phyloP scores from a whole-genome alignment of 441 rosid species.

The Populus tomentosa region DNA sequence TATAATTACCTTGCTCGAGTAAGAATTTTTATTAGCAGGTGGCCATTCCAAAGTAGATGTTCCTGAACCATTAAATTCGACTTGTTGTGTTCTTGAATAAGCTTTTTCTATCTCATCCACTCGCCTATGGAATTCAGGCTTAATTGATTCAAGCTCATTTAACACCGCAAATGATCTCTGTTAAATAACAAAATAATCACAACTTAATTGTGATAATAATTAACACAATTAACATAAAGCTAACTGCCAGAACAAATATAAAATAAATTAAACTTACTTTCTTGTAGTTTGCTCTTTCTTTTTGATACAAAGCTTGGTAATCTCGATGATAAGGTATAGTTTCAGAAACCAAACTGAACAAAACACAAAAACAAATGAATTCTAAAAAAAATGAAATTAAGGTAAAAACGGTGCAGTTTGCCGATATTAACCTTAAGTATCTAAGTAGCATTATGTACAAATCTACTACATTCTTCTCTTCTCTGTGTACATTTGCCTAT shows the following conservation, averaged over 20 bases:
- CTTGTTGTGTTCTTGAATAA: constrained; percentile 27
- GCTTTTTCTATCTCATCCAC: constrained; percentile 50
- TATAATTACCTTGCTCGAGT: constrained; percentile 38
- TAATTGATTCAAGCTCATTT: constrained; percentile 75
- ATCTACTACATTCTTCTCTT: constrained; percentile 84
- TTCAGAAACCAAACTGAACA: constrained; percentile 48
- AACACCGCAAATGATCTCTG: constrained; percentile 66
- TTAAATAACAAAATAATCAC: constrained; percentile 16
- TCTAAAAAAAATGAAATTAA: neutral
- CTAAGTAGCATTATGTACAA: constrained; percentile 91
- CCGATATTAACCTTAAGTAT: constrained; percentile 62
- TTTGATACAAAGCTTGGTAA: constrained; percentile 47
- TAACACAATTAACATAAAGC: neutral
- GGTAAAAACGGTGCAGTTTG: neutral
- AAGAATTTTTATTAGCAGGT: constrained; percentile 27
- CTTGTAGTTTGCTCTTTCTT: constrained; percentile 54
- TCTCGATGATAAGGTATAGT: constrained; percentile 91
- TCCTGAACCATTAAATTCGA: constrained; percentile 30
- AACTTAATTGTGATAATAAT: neutral
- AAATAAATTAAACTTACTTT: constrained; percentile 46
- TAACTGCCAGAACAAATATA: constrained; percentile 2
- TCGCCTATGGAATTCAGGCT: constrained; percentile 61
- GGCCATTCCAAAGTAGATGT: constrained; percentile 43
- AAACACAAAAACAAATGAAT: constrained; percentile 12
- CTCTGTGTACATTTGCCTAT: constrained; percentile 76